These are phyloP conservation scores for Aspergillus versicolor DNA, from an alignment of 2,329 filamentous ascomycete species.

Conservation along the genomic window DNA sequence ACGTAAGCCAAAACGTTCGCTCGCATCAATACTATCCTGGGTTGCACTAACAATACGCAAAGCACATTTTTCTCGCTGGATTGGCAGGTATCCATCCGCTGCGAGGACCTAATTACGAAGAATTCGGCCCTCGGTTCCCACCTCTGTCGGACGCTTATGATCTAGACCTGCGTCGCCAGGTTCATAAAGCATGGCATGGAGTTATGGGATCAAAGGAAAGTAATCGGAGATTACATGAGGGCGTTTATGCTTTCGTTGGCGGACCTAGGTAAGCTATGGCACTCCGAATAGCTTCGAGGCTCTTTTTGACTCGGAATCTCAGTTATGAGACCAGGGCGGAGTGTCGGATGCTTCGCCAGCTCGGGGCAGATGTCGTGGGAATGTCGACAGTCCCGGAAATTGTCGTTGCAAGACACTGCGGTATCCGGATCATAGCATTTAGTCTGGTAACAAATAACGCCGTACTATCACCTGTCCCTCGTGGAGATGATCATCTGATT, in stretches of 20 bases:
- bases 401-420: constrained; percentile 63
- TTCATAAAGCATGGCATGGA: constrained; percentile 58
- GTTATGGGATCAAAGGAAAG: constrained; percentile 44
- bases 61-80: constrained; percentile 65
- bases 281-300: background rate
- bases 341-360: constrained; percentile 59
- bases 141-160: constrained; percentile 67
- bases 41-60: constrained; percentile 14
- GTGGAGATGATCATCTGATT: constrained; percentile 57
- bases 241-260: constrained; percentile 64
- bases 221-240: constrained; percentile 59
- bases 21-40: no score
- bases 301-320: background rate
- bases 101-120: constrained; percentile 61
- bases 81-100: constrained; percentile 62
- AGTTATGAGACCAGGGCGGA: constrained; percentile 66
- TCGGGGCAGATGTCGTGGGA: constrained; percentile 68
- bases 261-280: constrained; percentile 57
- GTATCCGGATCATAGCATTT: constrained; percentile 63
- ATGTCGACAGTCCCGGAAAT: constrained; percentile 72
- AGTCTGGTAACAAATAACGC: constrained; percentile 67
- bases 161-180: constrained; percentile 57
- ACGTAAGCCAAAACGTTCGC: constrained; percentile 45
- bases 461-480: constrained; percentile 58
- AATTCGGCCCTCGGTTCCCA: constrained; percentile 64